phyloP scores from a whole-genome alignment of 208 protist genomes.

The Herpetomonas samuelpessoai region DNA sequence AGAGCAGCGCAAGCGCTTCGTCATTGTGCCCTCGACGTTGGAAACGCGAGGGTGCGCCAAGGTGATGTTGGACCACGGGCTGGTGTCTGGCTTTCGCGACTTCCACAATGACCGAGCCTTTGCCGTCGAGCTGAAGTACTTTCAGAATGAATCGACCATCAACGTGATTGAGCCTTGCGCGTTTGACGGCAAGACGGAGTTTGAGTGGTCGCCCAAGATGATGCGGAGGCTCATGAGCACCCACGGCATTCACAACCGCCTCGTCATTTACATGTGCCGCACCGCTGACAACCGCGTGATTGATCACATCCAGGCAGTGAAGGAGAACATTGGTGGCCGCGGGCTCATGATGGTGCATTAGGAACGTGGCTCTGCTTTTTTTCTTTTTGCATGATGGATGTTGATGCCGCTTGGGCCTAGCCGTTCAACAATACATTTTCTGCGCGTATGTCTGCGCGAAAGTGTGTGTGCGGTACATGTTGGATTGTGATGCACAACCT shows the following conservation, averaged over 20 bases:
- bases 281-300: slow-evolving; percentile 88
- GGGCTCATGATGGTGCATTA: slow-evolving; percentile 90
- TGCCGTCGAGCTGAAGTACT: slow-evolving; percentile 91
- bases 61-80: slow-evolving; percentile 85
- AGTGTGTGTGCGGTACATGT: too few relatives aligned
- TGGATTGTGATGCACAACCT: too few relatives aligned
- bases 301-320: slow-evolving; percentile 88
- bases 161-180: slow-evolving; percentile 86
- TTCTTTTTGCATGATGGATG: too few relatives aligned
- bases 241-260: slow-evolving; percentile 86
- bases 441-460: too few relatives aligned
- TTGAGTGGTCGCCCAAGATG: slow-evolving; percentile 93
- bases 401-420: too few relatives aligned
- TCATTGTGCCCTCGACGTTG: slow-evolving; percentile 83
- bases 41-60: slow-evolving; percentile 87
- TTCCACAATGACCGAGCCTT: slow-evolving; percentile 92
- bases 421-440: too few relatives aligned
- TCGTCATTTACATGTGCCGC: slow-evolving; percentile 81
- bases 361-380: too few relatives aligned
- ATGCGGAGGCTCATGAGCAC: slow-evolving; percentile 84
- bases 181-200: slow-evolving; percentile 86
- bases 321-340: slow-evolving; percentile 80
- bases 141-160: slow-evolving; percentile 84
- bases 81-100: slow-evolving; percentile 88
- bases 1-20: slow-evolving; percentile 88